Base-by-base conservation (phyloP, 1,284 basidiomycete genomes). In the Earliella scabrosa region DNA sequence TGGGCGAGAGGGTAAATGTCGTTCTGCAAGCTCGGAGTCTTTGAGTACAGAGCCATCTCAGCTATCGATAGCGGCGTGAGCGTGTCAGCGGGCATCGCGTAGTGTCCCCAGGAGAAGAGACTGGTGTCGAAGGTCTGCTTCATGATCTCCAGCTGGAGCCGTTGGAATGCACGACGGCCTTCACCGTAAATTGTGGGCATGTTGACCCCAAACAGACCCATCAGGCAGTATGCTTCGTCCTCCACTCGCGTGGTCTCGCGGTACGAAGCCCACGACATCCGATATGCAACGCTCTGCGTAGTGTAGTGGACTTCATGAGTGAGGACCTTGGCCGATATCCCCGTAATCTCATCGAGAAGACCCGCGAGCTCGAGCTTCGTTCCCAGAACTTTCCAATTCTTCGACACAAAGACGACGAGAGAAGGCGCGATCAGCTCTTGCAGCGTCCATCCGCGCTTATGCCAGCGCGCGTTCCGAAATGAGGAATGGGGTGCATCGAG, bases 81-180 rank as follows among this genome's bases (percentile, higher is more conserved):
- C n/a, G n/a, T n/a, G n/a, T n/a, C n/a, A n/a, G n/a, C n/a, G 13
- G 29, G 29, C 6, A 31, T 6, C 7, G 7, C 29, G 29, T 31
- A 7, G 29, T 16, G 16, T 18, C 55, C 48, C 57, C 57, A 58
- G 2, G 52, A 52, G 41, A 58, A 51, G 34, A 58, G 36, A 5
- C 34, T 51, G 18, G 52, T 48, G 49, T 58, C 57, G 2, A 36
- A 10, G 9, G 48, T 50, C 18, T 50, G 38, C 40, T 21, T 43
- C 48, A 54, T 51, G 32, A 58, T 58, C 49, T 58, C 57, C 45
- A 50, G 39, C 29, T 58, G 57, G n/a, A 58, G 45, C 0, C 57
- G 36, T 20, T 38, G 31, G 36, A 58, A 58, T 39, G 57, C 57
- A 11, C 43, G 39, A 11, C 35, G 20, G 16, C 57, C 57, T 23